Evolutionary conservation across 2,329 filamentous ascomycete genomes (phyloP).

Genomic region (Xylariaceae sp.): DNA sequence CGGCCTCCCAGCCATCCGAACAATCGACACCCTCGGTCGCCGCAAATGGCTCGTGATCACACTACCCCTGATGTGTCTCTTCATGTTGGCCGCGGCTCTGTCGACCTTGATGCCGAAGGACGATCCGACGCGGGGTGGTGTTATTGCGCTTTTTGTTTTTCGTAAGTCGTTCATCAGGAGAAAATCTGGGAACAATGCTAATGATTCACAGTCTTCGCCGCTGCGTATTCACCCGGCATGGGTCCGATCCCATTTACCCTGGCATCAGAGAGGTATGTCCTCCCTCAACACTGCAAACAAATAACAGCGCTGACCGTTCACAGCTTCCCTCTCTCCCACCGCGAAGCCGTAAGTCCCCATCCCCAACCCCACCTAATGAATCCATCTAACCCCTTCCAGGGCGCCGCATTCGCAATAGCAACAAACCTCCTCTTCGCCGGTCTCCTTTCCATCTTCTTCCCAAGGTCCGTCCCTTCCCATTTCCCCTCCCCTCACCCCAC

Average conservation of each 20-base stretch:
- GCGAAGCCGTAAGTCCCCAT: slow-evolving; percentile 37
- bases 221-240: slow-evolving; percentile 38
- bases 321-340: slow-evolving; percentile 45
- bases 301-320: too few species aligned
- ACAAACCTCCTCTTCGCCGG: slow-evolving; percentile 45
- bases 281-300: background rate
- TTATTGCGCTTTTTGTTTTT: slow-evolving; percentile 37
- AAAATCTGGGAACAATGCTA: background rate
- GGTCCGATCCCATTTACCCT: slow-evolving; percentile 47
- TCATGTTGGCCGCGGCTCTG: slow-evolving; percentile 37
- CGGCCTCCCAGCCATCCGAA: slow-evolving; percentile 37
- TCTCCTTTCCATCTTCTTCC: slow-evolving; percentile 41
- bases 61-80: slow-evolving; percentile 40
- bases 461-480: slow-evolving; percentile 32
- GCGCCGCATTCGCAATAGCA: slow-evolving; percentile 43
- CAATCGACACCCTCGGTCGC: slow-evolving; percentile 39
- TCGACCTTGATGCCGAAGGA: slow-evolving; percentile 27
- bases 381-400: slow-evolving; percentile 25
- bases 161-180: slow-evolving; percentile 17
- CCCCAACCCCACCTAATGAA: background rate
- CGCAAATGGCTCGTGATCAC: slow-evolving; percentile 41
- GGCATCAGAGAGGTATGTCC: slow-evolving; percentile 36
- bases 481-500: slow-evolving; percentile 36
- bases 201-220: slow-evolving; percentile 34
- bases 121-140: slow-evolving; percentile 17